Base-by-base conservation (phyloP, 176 grass and related monocot species). In the Luzula sylvatica region DNA sequence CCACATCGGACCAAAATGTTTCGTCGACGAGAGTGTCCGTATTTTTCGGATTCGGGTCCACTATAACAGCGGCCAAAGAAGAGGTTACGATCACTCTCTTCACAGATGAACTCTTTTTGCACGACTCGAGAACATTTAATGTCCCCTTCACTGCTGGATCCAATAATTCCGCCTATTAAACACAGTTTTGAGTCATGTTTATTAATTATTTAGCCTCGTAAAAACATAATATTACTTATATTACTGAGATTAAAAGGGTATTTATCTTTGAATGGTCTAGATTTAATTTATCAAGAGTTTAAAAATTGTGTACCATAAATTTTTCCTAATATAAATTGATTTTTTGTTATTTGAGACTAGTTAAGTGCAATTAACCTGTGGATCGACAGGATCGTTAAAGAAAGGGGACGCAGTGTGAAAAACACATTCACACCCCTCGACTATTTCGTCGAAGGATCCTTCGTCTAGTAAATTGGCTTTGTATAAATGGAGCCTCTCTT, bases 351-450 rank as follows among this genome's bases (percentile, higher is more conserved):
- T n/a, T n/a, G n/a, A n/a, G n/a, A n/a, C n/a, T n/a, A n/a, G n/a
- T 40, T 16, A 55, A 55, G 3, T 54, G 2, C 27, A 46, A 12
- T 27, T 38, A 45, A 73, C 70, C 57, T 73, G 58, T 11, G 70
- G 70, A 63, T 73, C 58, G 4, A 62, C 29, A 21, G 52, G 15
- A 32, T 52, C 22, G 3, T 55, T 27, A 16, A 53, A 23, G 42
- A 73, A 65, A 29, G 70, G 70, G 11, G 58, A 65, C 43, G 70
- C 70, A 15, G 70, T 73, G 56, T 73, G 70, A 24, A 73, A 73
- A 55, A 73, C 70, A 46, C 70, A 60, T 41, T 39, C 46, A 46
- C 70, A 73, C 3, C 70, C 70, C 8, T 55, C 15, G 19, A 73
- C 35, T 50, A 52, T 62, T 64, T 20, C 48, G 47, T 65, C 58